Evolutionary conservation across 352 stramenopile species (phyloP), one percentile per base, ranked within the genome.

Genomic region (Thalassiosira mediterranea): DNA sequence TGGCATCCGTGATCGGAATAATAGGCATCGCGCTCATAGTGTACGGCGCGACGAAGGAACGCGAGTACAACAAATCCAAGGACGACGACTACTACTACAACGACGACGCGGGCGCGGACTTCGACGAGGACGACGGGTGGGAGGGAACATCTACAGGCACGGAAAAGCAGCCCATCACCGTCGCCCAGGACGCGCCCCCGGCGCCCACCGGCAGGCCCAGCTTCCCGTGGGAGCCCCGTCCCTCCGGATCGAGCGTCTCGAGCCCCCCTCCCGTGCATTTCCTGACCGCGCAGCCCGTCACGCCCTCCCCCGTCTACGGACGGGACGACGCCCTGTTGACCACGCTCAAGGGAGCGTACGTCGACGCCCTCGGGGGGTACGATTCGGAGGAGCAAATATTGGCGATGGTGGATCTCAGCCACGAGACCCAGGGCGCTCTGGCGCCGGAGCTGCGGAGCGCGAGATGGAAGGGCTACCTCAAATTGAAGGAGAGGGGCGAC

Each of bases 321-420:
- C n/a, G 25, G 13, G 53, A 74, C 42, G 56, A 51, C 23, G 44
- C 26, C 23, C 65, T 74, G 15, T 53, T 66, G 8, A 38, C 26
- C 47, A 10, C 65, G 11, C 46, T 75, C 28, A 74, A 74, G 38
- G n/a, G 34, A n/a, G 13, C 23, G 4, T 75, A 75, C 26, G 15
- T 17, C 56, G 54, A 68, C 13, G 23, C 0, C 15, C 32, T 70
- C n/a, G 37, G 32, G 8, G 37, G 8, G 8, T 44, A n/a, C 37
- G 17, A 2, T 38, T 71, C 10, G 17, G n/a, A 7, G 32, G 48
- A n/a, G 52, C 47, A 1, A 29, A 34, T 1, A 48, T 37, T n/a
- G 15, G 46, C 37, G 21, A 52, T 44, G n/a, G 8, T n/a, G 8
- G 8, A 15, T 10, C 37, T 44, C 8, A 15, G 8, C 37, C 8